Conservation (phyloP, 345 rosid genomes). For the Gossypium bickii region DNA sequence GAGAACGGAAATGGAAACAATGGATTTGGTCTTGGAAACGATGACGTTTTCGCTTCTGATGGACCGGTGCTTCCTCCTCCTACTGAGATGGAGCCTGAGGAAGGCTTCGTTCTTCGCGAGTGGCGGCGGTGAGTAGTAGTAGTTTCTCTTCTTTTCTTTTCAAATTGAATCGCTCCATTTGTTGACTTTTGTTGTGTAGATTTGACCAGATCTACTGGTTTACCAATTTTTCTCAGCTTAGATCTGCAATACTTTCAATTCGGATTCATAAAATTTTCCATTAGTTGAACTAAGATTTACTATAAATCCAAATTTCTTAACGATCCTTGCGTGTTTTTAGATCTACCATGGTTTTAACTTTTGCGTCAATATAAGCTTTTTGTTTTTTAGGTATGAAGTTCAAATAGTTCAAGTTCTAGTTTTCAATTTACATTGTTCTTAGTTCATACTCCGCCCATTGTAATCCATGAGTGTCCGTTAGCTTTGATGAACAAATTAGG, state of each 20-base stretch:
- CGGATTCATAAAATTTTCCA: neutral
- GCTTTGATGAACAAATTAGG: neutral
- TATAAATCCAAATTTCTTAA: neutral
- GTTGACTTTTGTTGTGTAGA: neutral
- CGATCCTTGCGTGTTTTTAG: neutral
- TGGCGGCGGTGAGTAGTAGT: conserved; percentile 65
- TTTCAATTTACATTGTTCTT: neutral
- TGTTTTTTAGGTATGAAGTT: neutral
- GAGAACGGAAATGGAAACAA: conserved; percentile 54
- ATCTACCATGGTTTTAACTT: neutral
- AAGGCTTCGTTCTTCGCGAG: conserved; percentile 62
- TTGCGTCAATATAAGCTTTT: neutral
- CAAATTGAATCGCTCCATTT: neutral
- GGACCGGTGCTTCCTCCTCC: conserved; percentile 77
- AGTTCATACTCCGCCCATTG: neutral
- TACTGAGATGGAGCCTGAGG: conserved; percentile 56
- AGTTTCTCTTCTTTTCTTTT: neutral
- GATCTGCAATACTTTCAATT: conserved; percentile 20
- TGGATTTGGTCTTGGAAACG: conserved; percentile 32
- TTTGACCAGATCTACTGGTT: conserved; percentile 27
- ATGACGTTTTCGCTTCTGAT: conserved; percentile 41
- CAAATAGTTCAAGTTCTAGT: neutral
- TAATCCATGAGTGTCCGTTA: neutral
- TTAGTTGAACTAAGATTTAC: neutral
- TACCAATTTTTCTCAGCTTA: conserved; percentile 13